phyloP scores from a whole-genome alignment of 495 filamentous ascomycete species.

The Bombardia bombarda region DNA sequence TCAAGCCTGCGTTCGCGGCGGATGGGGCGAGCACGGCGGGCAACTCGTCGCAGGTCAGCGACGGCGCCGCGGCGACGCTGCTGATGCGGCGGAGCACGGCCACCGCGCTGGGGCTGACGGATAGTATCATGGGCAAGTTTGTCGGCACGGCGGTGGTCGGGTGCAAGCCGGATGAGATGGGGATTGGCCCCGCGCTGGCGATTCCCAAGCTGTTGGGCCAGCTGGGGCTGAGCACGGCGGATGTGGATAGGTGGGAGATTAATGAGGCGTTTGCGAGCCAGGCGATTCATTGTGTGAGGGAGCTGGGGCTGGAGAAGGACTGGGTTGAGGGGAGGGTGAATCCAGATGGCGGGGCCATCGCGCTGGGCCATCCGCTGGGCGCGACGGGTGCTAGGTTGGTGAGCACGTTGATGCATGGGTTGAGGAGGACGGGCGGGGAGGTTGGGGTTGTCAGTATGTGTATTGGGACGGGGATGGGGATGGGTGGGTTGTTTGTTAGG shows the following conservation, averaged over 20 bases:
- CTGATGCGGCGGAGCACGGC: constrained; percentile 84
- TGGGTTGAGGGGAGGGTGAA: constrained; percentile 66
- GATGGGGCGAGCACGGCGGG: constrained; percentile 75
- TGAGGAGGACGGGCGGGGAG: constrained; percentile 51
- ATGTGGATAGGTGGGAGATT: constrained; percentile 89
- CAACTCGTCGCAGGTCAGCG: constrained; percentile 78
- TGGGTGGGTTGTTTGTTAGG: constrained; percentile 77
- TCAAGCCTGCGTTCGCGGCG: constrained; percentile 77
- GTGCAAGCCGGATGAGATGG: constrained; percentile 87
- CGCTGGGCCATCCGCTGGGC: constrained; percentile 87
- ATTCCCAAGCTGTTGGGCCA: constrained; percentile 70
- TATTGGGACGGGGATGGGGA: constrained; percentile 87
- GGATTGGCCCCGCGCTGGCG: constrained; percentile 75
- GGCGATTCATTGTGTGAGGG: constrained; percentile 69
- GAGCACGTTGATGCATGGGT: constrained; percentile 60
- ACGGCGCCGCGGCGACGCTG: constrained; percentile 76
- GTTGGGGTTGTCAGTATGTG: constrained; percentile 80
- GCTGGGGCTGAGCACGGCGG: constrained; percentile 53
- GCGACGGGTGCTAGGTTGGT: constrained; percentile 82
- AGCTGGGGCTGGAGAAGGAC: constrained; percentile 56
- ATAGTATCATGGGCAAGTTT: constrained; percentile 69
- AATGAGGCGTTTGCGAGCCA: constrained; percentile 95
- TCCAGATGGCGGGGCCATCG: constrained; percentile 89
- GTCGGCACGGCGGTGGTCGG: constrained; percentile 65
- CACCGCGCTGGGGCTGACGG: constrained; percentile 57